Evolutionary conservation across 2,329 filamentous ascomycete species (phyloP).

Genomic region (Dichotomopilus funicola): DNA sequence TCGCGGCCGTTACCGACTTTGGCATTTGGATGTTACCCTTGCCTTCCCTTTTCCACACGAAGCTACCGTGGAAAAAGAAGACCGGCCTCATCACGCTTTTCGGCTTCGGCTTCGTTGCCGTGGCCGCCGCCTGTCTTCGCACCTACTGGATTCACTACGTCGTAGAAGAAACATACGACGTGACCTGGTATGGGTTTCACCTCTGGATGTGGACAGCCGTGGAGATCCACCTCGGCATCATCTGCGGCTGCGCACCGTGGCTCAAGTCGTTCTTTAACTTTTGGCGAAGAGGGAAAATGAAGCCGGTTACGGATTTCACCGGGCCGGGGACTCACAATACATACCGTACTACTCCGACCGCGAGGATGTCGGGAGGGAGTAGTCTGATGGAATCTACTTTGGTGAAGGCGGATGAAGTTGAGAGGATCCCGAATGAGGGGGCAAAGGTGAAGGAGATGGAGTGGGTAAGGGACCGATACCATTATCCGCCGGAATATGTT

Average conservation of each 20-base stretch:
- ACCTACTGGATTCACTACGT: slow-evolving; percentile 34
- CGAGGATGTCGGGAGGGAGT: too few species aligned
- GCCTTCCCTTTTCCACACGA: slow-evolving; percentile 29
- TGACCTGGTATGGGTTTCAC: slow-evolving; percentile 36
- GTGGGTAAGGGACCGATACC: not conserved
- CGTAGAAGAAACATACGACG: slow-evolving; percentile 32
- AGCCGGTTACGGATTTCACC: not conserved
- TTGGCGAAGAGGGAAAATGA: not conserved
- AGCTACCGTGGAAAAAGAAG: slow-evolving; percentile 30
- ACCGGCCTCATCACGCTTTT: slow-evolving; percentile 33
- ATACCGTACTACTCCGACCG: too few species aligned
- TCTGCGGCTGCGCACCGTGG: slow-evolving; percentile 35
- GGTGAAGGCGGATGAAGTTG: not conserved
- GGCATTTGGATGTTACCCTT: slow-evolving; percentile 34
- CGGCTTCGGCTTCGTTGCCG: slow-evolving; percentile 32
- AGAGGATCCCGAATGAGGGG: not conserved
- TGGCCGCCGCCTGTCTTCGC: slow-evolving; percentile 32
- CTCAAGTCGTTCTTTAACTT: slow-evolving; percentile 26
- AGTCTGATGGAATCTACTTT: not conserved
- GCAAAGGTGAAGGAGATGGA: not conserved
- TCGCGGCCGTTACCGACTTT: slow-evolving; percentile 31
- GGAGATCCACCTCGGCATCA: slow-evolving; percentile 37
- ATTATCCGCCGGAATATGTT: not conserved
- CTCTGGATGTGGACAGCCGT: slow-evolving; percentile 39
- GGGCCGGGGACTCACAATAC: not conserved